Evolutionary conservation across 768 basidiomycete species (phyloP).

Genomic region (Gelatoporia subvermispora): DNA sequence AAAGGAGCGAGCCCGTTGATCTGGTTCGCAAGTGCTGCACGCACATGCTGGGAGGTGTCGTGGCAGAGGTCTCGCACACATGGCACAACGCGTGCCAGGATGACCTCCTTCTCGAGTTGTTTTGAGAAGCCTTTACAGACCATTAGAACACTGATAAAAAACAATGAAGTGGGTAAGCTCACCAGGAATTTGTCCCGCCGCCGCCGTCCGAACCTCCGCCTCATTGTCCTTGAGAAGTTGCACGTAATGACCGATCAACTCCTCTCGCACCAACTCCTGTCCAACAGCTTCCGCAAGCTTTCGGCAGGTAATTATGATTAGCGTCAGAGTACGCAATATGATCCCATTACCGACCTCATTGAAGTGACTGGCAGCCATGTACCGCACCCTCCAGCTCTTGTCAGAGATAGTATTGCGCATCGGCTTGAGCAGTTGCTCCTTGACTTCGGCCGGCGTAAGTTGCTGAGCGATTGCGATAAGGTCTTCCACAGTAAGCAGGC

Average conservation of each 20-base stretch:
- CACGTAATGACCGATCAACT: slow-evolving; percentile 89
- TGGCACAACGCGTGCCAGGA: slow-evolving; percentile 88
- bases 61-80: slow-evolving; percentile 92
- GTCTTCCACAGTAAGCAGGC: slow-evolving; percentile 91
- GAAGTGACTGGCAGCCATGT: slow-evolving; percentile 97
- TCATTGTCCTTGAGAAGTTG: slow-evolving; percentile 96
- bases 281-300: slow-evolving; percentile 92
- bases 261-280: slow-evolving; percentile 84
- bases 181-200: slow-evolving; percentile 96
- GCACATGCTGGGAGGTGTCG: slow-evolving; percentile 94
- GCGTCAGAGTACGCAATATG: neutral
- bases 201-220: slow-evolving; percentile 96
- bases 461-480: slow-evolving; percentile 88
- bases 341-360: slow-evolving; percentile 63
- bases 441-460: slow-evolving; percentile 83
- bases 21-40: slow-evolving; percentile 92
- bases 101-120: slow-evolving; percentile 88
- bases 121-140: slow-evolving; percentile 77
- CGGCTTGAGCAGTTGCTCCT: slow-evolving; percentile 83
- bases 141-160: slow-evolving; percentile 8
- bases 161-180: slow-evolving; percentile 13
- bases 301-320: neutral
- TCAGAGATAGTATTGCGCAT: slow-evolving; percentile 86
- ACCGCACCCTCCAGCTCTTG: slow-evolving; percentile 98
- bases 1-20: slow-evolving; percentile 95